Evolutionary conservation across 306 rosid genomes (phyloP).

Genomic region (Ormosia emarginata): DNA sequence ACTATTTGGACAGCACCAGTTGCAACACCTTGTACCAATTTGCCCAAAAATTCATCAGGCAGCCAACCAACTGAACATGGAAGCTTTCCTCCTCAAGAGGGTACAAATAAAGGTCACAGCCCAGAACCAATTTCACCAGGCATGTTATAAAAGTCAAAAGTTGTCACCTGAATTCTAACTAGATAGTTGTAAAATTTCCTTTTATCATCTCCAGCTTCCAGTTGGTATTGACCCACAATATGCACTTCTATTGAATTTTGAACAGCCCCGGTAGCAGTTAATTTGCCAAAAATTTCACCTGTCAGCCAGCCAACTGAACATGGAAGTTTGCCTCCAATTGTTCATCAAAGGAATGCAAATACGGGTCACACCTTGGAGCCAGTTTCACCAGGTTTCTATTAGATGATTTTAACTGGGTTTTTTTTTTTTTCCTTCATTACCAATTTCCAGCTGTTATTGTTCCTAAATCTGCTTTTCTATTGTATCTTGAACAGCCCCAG

Average conservation of each 20-base stretch:
- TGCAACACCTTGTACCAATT: constrained; percentile 33
- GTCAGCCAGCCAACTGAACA: constrained; percentile 31
- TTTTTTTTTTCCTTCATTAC: neutral
- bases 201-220: neutral
- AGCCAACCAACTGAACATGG: constrained; percentile 34
- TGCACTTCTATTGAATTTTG: constrained; percentile 1
- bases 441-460: neutral
- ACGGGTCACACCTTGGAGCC: constrained; percentile 37
- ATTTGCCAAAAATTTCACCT: constrained; percentile 44
- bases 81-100: constrained; percentile 41
- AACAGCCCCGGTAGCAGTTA: constrained; percentile 40
- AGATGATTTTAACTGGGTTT: neutral
- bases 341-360: constrained; percentile 23
- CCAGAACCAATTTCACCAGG: constrained; percentile 31
- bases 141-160: neutral
- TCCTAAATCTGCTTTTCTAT: neutral
- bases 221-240: neutral
- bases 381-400: constrained; percentile 38
- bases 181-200: neutral
- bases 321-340: constrained; percentile 34
- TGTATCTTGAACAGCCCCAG: constrained; percentile 26
- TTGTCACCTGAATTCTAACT: neutral
- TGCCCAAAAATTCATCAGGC: constrained; percentile 44
- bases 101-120: neutral
- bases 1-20: constrained; percentile 35